Conservation (phyloP, 2,329 filamentous ascomycete species). For the Ascocoryne sarcoides region DNA sequence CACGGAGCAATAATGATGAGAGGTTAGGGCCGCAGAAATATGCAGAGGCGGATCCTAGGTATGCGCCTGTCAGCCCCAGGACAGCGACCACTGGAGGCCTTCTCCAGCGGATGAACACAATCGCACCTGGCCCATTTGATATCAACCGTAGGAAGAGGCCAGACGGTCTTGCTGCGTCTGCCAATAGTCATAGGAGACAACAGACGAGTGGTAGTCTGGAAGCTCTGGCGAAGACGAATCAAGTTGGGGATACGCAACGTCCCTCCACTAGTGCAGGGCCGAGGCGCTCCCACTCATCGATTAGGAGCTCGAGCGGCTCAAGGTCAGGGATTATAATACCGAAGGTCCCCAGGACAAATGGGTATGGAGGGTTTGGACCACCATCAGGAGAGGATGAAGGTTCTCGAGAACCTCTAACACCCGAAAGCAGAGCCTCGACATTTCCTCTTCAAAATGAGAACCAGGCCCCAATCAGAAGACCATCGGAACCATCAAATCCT, state of each 20-base stretch:
- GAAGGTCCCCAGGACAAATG: constrained; percentile 35
- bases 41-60: constrained; percentile 32
- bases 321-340: constrained; percentile 12
- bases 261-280: constrained; percentile 17
- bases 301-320: constrained; percentile 14
- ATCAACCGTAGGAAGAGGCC: constrained; percentile 31
- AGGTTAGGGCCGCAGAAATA: constrained; percentile 10
- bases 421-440: constrained; percentile 26
- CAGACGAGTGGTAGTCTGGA: constrained; percentile 15
- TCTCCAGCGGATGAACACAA: constrained; percentile 54
- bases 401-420: constrained; percentile 31
- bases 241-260: constrained; percentile 7
- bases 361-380: constrained; percentile 50
- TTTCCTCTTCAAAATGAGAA: constrained; percentile 22
- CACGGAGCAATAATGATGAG: constrained; percentile 4
- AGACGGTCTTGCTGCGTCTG: constrained; percentile 14
- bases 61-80: constrained; percentile 41
- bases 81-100: constrained; percentile 36
- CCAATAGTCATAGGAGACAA: constrained; percentile 22
- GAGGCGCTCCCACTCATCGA: constrained; percentile 19
- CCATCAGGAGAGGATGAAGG: constrained; percentile 33
- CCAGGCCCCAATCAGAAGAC: constrained; percentile 15
- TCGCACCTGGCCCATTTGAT: constrained; percentile 60
- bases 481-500: constrained; percentile 14
- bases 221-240: constrained; percentile 9